Evolutionary conservation across 2,329 filamentous ascomycete species (phyloP).

Genomic region (Ascochyta fabae): DNA sequence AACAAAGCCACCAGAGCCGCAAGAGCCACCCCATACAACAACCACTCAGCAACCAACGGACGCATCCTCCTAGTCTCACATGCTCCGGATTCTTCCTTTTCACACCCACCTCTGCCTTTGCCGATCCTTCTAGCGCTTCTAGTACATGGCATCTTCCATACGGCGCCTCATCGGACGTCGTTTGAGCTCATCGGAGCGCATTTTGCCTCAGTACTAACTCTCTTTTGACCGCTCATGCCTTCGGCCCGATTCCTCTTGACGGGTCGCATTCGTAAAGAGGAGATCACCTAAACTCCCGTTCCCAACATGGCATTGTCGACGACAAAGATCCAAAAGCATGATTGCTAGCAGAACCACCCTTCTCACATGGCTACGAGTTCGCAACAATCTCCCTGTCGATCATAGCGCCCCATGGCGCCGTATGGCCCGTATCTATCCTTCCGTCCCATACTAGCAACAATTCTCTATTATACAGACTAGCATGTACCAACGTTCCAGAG

Average conservation of each 20-base stretch:
- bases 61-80: background rate
- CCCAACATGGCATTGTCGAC: background rate
- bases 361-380: background rate
- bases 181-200: background rate
- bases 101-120: background rate
- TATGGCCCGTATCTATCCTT: constrained; percentile 1
- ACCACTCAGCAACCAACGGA: constrained; percentile 3
- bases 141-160: background rate
- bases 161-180: background rate
- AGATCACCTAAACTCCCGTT: background rate
- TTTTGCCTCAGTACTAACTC: background rate
- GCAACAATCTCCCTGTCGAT: constrained; percentile 13
- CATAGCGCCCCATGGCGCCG: background rate
- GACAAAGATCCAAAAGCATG: background rate
- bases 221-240: background rate
- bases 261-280: background rate
- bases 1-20: constrained; percentile 6
- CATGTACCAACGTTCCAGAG: background rate
- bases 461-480: background rate
- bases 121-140: constrained; percentile 3
- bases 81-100: background rate
- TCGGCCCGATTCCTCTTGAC: constrained; percentile 5
- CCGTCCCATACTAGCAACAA: background rate
- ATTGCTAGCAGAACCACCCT: background rate
- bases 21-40: background rate